A percentile compares a stretch with the other conserved stretches of the same genome.
These are phyloP conservation scores for Kurtzmaniella cleridarum DNA, from an alignment of 805 yeast genomes.

Conservation along the genomic window DNA sequence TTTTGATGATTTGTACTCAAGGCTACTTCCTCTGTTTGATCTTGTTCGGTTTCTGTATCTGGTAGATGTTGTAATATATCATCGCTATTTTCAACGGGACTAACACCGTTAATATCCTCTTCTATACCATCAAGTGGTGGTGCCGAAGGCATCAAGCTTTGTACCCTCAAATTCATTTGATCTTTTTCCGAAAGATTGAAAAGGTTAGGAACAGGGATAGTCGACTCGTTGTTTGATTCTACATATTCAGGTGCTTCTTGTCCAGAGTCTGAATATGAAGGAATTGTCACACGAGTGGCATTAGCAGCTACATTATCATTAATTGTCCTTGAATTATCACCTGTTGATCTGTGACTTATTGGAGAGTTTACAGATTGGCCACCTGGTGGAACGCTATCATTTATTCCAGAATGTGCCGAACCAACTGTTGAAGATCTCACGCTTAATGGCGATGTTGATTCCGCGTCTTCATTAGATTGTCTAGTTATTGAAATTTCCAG, in stretches of 20 bases:
- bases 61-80: conserved; percentile 4
- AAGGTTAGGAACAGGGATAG: conserved; percentile 11
- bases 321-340: neutral
- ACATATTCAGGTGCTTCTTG: conserved; percentile 19
- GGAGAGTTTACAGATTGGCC: conserved; percentile 18
- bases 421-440: conserved; percentile 1
- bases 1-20: neutral
- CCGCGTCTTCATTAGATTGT: conserved; percentile 8
- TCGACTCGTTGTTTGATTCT: conserved; percentile 8
- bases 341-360: conserved; percentile 7
- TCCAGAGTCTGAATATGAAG: too few relatives aligned
- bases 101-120: conserved; percentile 15
- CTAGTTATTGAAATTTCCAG: conserved; percentile 16
- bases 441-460: conserved; percentile 9
- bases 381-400: conserved; percentile 5
- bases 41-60: conserved; percentile 5
- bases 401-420: conserved; percentile 3
- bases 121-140: conserved; percentile 24
- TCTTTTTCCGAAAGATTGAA: conserved; percentile 52
- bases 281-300: too few relatives aligned
- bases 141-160: conserved; percentile 59
- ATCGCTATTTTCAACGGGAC: conserved; percentile 14
- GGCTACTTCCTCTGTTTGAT: neutral
- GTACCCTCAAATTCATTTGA: conserved; percentile 46
- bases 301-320: neutral